Evolutionary conservation across 164 flowering plant species (phyloP).

Genomic region (Dillenia suffruticosa): DNA sequence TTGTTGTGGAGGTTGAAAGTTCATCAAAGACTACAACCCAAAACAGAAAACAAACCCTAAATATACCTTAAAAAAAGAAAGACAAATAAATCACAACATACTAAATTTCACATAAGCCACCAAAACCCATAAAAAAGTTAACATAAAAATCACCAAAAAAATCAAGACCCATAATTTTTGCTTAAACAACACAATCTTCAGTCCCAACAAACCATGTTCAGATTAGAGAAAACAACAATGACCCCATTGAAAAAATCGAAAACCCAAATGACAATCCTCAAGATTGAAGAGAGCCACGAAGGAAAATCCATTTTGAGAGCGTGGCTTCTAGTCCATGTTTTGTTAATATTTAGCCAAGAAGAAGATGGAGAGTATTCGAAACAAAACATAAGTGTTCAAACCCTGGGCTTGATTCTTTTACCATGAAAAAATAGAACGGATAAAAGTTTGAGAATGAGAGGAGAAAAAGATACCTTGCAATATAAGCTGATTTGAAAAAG

Average conservation of each 20-base stretch:
- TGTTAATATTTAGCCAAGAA: neutral
- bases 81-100: neutral
- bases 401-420: neutral
- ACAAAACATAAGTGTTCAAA: slow-evolving; percentile 8
- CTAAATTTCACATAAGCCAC: neutral
- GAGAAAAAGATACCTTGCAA: neutral
- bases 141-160: neutral
- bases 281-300: slow-evolving; percentile 80
- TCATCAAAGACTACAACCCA: slow-evolving; percentile 70
- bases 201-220: neutral
- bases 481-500: too few species aligned
- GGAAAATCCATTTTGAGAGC: slow-evolving; percentile 31
- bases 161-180: neutral
- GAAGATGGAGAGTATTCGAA: neutral
- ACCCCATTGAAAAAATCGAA: slow-evolving; percentile 11
- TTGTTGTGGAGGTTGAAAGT: slow-evolving; percentile 69
- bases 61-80: neutral
- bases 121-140: neutral
- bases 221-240: slow-evolving; percentile 3
- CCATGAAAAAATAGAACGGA: slow-evolving; percentile 10
- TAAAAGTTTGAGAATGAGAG: slow-evolving; percentile 3
- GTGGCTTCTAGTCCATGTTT: slow-evolving; percentile 54
- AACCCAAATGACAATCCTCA: slow-evolving; percentile 47
- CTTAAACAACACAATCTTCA: neutral
- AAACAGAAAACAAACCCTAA: slow-evolving; percentile 13